Base-by-base conservation (phyloP, 2,329 filamentous ascomycete genomes). In the Claviceps purpurea region DNA sequence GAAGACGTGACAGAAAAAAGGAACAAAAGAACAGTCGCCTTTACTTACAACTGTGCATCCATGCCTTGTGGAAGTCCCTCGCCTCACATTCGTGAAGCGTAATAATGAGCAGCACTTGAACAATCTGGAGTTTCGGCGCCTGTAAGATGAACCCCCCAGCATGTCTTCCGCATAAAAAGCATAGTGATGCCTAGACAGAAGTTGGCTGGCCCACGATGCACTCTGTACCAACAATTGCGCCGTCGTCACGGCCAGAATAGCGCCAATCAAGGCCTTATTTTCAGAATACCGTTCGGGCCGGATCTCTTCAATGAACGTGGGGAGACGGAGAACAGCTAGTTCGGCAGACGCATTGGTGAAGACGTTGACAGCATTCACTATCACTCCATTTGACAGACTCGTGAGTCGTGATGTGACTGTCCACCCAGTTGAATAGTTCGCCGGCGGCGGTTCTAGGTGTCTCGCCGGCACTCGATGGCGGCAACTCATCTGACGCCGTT, bases 81-180 rank as follows among this genome's bases (percentile, higher is more conserved):
- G 63, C 62, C 0, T 70, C 70, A 69, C 70, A 73, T 60, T 72
- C 70, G 20, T 70, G 65, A 0, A 71, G 56, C 0, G 67, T 64
- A 20, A 72, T 56, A 2, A 70, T 64, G 0, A 72, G 60, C n/a
- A 72, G 56, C 0, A 68, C 59, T 54, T 72, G 70, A 0, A 70
- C 67, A 0, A 66, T 58, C 30, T 65, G 62, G 3, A 69, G 56
- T 18, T 62, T 64, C 5, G 65, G 65, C 1, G 58, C 55, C 40
- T 62, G 57, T 2, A 65, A 50, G 10, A 64, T 62, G 26, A 61
- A 57, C 5, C 55, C 55, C 3, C 54, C 11, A 68, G 58, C 11
- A 63, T 51, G 20, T 62, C 55, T 14, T 57, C 54, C 1, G 63
- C 56, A 45, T 65, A 64, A 7, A 59, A 56, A 4, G 63, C 64